Percentiles rank a stretch among this genome's conserved stretches.
phyloP scores from a whole-genome alignment of 768 basidiomycete species.

The Phylloporus scabripes region DNA sequence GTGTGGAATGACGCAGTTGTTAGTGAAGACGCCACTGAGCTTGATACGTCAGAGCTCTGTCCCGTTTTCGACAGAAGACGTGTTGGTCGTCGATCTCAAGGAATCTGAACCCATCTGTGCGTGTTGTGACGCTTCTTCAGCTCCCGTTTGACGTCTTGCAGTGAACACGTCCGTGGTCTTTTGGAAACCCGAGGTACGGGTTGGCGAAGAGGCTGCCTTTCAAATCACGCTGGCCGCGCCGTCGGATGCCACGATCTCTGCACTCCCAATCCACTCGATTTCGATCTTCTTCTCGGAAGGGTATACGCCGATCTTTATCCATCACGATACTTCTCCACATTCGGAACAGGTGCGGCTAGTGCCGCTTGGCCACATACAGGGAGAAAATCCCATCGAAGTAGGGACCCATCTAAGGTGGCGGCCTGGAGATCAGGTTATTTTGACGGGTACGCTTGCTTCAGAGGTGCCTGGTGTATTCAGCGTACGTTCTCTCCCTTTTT shows the following conservation, averaged over 20 bases:
- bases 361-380: conserved; percentile 44
- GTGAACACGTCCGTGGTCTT: conserved; percentile 67
- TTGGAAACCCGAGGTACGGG: conserved; percentile 58
- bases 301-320: conserved; percentile 46
- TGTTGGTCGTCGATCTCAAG: conserved; percentile 56
- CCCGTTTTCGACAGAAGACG: conserved; percentile 50
- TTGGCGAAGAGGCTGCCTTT: conserved; percentile 62
- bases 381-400: conserved; percentile 22
- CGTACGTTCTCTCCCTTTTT: conserved; percentile 35
- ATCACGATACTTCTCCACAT: conserved; percentile 32
- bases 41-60: conserved; percentile 55
- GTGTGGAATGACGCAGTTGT: conserved; percentile 33
- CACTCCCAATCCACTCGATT: conserved; percentile 58
- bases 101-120: conserved; percentile 61
- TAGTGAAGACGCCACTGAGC: not conserved
- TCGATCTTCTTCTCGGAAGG: conserved; percentile 53
- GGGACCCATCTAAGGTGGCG: conserved; percentile 54
- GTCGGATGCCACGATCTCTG: conserved; percentile 40
- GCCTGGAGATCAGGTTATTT: conserved; percentile 46
- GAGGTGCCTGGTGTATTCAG: conserved; percentile 45
- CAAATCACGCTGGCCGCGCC: conserved; percentile 66
- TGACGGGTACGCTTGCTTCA: conserved; percentile 56
- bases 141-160: conserved; percentile 26
- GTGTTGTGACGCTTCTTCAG: conserved; percentile 19
- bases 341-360: conserved; percentile 26